phyloP scores from a whole-genome alignment of 2,329 filamentous ascomycete species.

The Blastomyces gilchristii region DNA sequence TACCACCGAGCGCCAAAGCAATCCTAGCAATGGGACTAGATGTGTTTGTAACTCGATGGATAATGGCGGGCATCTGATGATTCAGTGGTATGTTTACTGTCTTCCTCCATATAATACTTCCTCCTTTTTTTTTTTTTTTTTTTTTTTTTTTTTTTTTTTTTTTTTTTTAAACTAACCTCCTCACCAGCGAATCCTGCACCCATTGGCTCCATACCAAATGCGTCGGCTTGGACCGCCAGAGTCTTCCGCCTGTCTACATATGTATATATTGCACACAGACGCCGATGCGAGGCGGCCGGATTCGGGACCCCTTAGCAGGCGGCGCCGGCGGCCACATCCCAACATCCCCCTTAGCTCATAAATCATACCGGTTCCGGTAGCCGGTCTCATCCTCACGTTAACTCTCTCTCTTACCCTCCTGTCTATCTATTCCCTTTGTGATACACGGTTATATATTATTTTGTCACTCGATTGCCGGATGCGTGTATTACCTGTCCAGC shows the following conservation, averaged over 20 bases:
- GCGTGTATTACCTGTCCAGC: background rate
- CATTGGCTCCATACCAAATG: constrained; percentile 53
- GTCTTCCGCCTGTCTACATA: constrained; percentile 40
- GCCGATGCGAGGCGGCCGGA: constrained; percentile 20
- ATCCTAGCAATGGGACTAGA: constrained; percentile 44
- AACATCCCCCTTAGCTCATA: constrained; percentile 21
- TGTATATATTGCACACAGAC: constrained; percentile 42
- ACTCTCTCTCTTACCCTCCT: background rate
- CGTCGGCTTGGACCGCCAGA: constrained; percentile 43
- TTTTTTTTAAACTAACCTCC: background rate
- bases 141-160: too few relatives aligned
- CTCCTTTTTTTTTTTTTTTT: background rate
- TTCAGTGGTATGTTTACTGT: constrained; percentile 43
- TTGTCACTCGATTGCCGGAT: background rate
- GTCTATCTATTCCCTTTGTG: background rate
- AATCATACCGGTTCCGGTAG: constrained; percentile 15
- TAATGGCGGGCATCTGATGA: constrained; percentile 46
- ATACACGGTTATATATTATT: background rate
- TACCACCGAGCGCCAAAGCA: constrained; percentile 43
- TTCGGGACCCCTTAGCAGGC: constrained; percentile 17
- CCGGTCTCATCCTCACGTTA: background rate
- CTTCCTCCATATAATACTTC: background rate
- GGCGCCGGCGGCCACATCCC: constrained; percentile 13
- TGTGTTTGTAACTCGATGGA: constrained; percentile 49
- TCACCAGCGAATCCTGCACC: constrained; percentile 47